Percentiles rank a stretch among this genome's conserved stretches.
phyloP scores from a whole-genome alignment of 1,139 yeast genomes.

The Pichia sp. region DNA sequence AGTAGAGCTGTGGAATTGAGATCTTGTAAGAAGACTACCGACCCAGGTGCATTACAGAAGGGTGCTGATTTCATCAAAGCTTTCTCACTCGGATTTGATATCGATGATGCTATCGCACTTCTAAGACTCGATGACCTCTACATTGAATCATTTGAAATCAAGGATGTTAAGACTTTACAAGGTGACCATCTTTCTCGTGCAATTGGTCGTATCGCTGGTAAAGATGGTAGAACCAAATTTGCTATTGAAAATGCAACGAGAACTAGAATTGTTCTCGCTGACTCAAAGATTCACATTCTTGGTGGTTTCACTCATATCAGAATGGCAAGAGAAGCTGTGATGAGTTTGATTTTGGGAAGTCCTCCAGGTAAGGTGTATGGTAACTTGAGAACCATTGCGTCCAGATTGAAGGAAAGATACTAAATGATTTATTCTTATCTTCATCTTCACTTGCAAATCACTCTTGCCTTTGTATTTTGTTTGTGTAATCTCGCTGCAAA shows the following conservation, averaged over 20 bases:
- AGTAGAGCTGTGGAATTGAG: conserved; percentile 81
- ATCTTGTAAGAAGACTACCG: conserved; percentile 77
- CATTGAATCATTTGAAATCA: conserved; percentile 93
- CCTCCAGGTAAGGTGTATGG: conserved; percentile 99
- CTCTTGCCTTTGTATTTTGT: too few species aligned
- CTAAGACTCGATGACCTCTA: conserved; percentile 91
- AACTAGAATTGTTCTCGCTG: conserved; percentile 96
- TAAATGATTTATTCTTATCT: conserved; percentile 29
- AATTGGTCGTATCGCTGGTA: conserved; percentile 99
- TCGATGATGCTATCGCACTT: conserved; percentile 94
- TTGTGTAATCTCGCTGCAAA: too few species aligned
- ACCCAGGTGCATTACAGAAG: conserved; percentile 91
- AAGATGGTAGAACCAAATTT: conserved; percentile 97
- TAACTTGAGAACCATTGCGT: conserved; percentile 91
- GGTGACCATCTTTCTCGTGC: conserved; percentile 99
- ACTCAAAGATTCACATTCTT: conserved; percentile 87
- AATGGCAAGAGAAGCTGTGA: conserved; percentile 97
- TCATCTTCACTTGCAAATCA: too few species aligned
- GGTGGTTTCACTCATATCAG: conserved; percentile 97
- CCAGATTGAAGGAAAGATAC: conserved; percentile 94
- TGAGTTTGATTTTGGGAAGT: conserved; percentile 88
- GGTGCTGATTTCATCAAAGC: conserved; percentile 97
- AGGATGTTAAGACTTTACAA: conserved; percentile 89
- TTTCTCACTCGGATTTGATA: conserved; percentile 90
- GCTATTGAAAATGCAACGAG: conserved; percentile 98